Conservation (phyloP, 345 rosid species). For the Arabidopsis arenosa region DNA sequence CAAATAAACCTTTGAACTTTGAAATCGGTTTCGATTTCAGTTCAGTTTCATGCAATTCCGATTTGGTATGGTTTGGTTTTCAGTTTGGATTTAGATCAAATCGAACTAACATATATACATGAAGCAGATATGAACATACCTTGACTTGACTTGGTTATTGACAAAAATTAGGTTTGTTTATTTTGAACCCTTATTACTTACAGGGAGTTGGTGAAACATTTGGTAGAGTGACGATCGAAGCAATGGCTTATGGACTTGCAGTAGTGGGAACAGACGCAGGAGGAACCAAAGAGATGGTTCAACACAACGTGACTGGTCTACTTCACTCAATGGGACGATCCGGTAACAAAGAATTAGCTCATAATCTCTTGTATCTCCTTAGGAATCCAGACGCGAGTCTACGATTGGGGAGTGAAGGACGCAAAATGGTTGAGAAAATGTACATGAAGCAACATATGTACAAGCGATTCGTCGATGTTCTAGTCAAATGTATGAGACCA, state of each 20-base stretch:
- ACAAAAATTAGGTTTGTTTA: not conserved
- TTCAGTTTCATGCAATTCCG: no score
- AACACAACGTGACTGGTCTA: conserved; percentile 81
- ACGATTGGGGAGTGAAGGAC: conserved; percentile 72
- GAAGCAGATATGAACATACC: no score
- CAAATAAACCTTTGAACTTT: no score
- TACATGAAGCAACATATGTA: conserved; percentile 91
- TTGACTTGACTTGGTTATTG: no score
- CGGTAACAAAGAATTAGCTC: conserved; percentile 62
- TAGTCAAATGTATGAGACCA: conserved; percentile 81
- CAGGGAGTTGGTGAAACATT: conserved; percentile 96
- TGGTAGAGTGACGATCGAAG: conserved; percentile 98
- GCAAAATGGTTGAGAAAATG: conserved; percentile 63
- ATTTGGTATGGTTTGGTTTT: no score
- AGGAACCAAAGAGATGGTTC: conserved; percentile 86
- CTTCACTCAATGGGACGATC: conserved; percentile 73
- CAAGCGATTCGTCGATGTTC: conserved; percentile 72
- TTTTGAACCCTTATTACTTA: not conserved
- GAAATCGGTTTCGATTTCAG: no score
- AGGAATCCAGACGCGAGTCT: conserved; percentile 56
- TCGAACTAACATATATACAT: no score
- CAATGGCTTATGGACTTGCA: conserved; percentile 97
- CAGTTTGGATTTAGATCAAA: no score
- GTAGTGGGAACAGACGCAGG: conserved; percentile 95
- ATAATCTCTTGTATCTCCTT: conserved; percentile 60